Percentiles rank a stretch among this genome's conserved stretches.
phyloP scores from a whole-genome alignment of 768 basidiomycete genomes.

The Leucocoprinus birnbaumii region DNA sequence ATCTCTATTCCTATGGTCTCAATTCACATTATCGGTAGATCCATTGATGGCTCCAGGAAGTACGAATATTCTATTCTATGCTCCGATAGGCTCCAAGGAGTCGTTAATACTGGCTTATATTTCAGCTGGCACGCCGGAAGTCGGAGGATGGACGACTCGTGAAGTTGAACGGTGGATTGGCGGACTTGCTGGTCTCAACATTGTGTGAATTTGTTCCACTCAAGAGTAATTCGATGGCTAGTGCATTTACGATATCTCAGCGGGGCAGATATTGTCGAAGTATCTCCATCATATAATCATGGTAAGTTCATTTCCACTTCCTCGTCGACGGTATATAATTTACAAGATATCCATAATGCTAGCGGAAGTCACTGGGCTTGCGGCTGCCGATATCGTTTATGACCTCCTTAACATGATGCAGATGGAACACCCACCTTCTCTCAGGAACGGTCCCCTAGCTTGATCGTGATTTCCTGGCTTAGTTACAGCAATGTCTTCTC shows the following conservation, averaged over 20 bases:
- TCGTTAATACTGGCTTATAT: too few relatives aligned
- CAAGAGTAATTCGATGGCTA: background rate
- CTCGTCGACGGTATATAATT: slow-evolving; percentile 13
- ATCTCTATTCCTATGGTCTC: background rate
- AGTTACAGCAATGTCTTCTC: too few relatives aligned
- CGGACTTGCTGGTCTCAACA: slow-evolving; percentile 70
- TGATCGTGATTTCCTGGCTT: too few relatives aligned
- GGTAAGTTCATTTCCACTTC: background rate
- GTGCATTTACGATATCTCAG: background rate
- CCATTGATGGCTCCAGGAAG: slow-evolving; percentile 7
- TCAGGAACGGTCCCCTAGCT: background rate
- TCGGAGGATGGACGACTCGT: slow-evolving; percentile 82
- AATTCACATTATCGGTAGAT: background rate
- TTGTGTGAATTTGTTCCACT: slow-evolving; percentile 55
- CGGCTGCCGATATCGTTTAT: slow-evolving; percentile 50
- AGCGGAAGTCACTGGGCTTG: slow-evolving; percentile 64
- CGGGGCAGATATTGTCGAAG: slow-evolving; percentile 69
- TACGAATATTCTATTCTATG: background rate
- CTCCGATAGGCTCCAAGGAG: too few relatives aligned
- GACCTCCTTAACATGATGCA: slow-evolving; percentile 20
- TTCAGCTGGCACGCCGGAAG: slow-evolving; percentile 79
- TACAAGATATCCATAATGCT: slow-evolving; percentile 7
- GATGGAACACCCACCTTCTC: slow-evolving; percentile 1
- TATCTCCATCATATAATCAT: slow-evolving; percentile 74
- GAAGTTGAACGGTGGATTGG: slow-evolving; percentile 76